Evolutionary conservation across 495 filamentous ascomycete species (phyloP), one percentile per base, ranked within the genome.

Genomic region (Gamarada debralockiae): DNA sequence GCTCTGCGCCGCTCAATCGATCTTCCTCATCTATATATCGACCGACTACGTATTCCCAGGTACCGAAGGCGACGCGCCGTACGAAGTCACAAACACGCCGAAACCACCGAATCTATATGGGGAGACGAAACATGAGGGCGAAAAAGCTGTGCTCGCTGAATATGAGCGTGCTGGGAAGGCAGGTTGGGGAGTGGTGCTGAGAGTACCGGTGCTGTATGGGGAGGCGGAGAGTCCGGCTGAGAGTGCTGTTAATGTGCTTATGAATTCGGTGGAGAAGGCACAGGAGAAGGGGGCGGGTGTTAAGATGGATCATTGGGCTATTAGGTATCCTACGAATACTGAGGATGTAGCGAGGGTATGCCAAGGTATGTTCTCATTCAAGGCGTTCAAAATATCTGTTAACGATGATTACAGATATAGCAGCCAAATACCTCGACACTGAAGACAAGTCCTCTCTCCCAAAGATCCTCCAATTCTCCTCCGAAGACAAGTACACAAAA

Each of bases 1-100:
- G 24, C 72, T 82, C 27, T 85, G 87, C 60, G 76, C 81, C 15
- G 59, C 70, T 14, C 79, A 81, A 10, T 68, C 67, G n/a, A 81
- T 84, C 55, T 65, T 95, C 44, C 75, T 96, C 25, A 81, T 96
- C 64, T 96, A 96, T 74, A 95, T 97, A 64, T 93, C 89, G 0
- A 96, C 92, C 36, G 92, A 97, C 72, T 97, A 97, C 66, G 90
- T 97, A 38, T 97, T 97, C 64, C 71, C 90, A 1, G 92, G 92
- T 14, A 74, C 59, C 17, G 84, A 83, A 25, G 87, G 90, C n/a
- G 85, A 92, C 22, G 92, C 91, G 12, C 92, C 92, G 3, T 96
- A 96, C 65, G 81, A 85, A 59, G 71, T 77, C 2, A 76, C 83
- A 54, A 74, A 83, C 3, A 58, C 71, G 18, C 78, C 87, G 0